Base-by-base conservation (phyloP, 2,329 filamentous ascomycete genomes). In the Penicillium italicum region DNA sequence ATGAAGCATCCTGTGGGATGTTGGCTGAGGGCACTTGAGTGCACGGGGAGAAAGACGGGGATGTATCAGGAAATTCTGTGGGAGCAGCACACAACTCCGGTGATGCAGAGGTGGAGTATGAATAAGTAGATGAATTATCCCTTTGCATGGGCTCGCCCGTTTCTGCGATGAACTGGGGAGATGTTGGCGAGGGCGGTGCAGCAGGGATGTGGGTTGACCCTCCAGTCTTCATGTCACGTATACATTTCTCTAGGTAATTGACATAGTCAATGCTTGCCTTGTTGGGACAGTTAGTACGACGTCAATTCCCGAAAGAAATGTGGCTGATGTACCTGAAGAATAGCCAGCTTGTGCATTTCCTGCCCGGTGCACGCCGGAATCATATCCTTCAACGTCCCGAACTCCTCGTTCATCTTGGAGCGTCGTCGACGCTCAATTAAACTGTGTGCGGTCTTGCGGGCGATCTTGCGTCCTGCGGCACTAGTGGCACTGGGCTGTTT, bases 371-470 rank as follows among this genome's bases (percentile, higher is more conserved):
- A 97, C 2, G 94, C 93, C 0, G 94, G 94, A 55, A 97, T 95
- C 89, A 99, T 91, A 66, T 88, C 84, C 76, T 97, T 97, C 62
- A 97, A 77, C 16, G 95, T 88, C 2, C 86, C 89, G 76, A 97
- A 97, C 76, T 97, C 94, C 72, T 97, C 93, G 65, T 99, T 97
- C 93, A 97, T 99, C 79, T 97, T 99, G 12, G 90, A 96, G 59
- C 94, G 82, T 66, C 94, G 80, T 55, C 93, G 80, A 43, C 94
- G 82, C 77, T 99, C 94, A 65, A 97, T 99, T 62, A 97, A 76
- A 68, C 91, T 97, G 70, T 99, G 94, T 11, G 94, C 94, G 1
- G 93, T 97, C 77, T 97, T 97, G 62, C 94, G 84, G 6, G 94
- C 92, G 63, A 94, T 95, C 78, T 97, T 97, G 53, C 91, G 83